Percentiles rank a stretch among this genome's conserved stretches.
Evolutionary conservation across 2,329 filamentous ascomycete genomes (phyloP).

Genomic region (Neocucurbitaria cava): DNA sequence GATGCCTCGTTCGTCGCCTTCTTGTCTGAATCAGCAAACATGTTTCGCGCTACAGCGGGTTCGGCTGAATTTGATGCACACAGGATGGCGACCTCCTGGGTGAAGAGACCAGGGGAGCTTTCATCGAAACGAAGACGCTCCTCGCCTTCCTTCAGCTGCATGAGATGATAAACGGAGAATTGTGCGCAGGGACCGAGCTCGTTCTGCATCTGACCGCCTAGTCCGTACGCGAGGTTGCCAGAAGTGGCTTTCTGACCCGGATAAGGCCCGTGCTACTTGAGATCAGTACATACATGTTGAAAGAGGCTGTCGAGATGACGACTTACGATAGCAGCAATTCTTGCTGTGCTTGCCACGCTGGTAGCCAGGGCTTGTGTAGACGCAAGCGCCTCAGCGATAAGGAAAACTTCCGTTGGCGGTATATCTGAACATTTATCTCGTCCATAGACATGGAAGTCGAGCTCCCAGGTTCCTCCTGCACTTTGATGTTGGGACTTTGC

Average conservation of each 20-base stretch:
- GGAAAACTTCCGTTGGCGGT: constrained; percentile 52
- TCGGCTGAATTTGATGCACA: background rate
- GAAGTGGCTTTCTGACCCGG: constrained; percentile 60
- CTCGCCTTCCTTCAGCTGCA: constrained; percentile 48
- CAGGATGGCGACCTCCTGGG: constrained; percentile 12
- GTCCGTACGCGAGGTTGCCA: constrained; percentile 59
- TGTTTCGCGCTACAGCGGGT: background rate
- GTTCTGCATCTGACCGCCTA: constrained; percentile 48
- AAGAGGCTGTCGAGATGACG: background rate
- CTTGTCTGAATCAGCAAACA: background rate
- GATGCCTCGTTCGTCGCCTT: background rate
- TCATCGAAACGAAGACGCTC: constrained; percentile 13
- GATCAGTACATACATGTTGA: background rate
- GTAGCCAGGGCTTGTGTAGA: constrained; percentile 55
- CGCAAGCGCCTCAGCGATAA: constrained; percentile 58
- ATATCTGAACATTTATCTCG: constrained; percentile 44
- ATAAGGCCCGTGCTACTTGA: constrained; percentile 57
- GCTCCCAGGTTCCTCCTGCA: constrained; percentile 39
- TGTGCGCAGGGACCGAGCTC: constrained; percentile 50
- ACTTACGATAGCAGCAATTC: constrained; percentile 40
- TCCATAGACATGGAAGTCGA: constrained; percentile 58
- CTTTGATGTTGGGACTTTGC: constrained; percentile 15
- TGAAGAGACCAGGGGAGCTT: constrained; percentile 14
- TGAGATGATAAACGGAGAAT: constrained; percentile 55
- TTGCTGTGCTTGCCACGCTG: constrained; percentile 51